Evolutionary conservation across 768 basidiomycete genomes (phyloP).

Genomic region (Panellus pusillus): DNA sequence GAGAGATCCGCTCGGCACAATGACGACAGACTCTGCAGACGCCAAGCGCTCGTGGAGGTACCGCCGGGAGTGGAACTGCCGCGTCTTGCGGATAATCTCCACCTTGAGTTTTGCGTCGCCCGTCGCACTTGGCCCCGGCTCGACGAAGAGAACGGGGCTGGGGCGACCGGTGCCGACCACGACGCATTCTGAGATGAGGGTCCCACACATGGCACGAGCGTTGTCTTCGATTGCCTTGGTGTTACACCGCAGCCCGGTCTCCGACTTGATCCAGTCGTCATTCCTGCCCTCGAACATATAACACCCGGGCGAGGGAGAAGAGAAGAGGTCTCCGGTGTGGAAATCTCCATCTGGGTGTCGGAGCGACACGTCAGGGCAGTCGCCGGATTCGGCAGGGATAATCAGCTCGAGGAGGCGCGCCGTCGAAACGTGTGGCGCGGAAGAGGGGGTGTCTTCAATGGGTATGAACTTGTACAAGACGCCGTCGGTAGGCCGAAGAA

Average conservation of each 20-base stretch:
- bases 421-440: conserved; percentile 53
- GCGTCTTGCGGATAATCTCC: conserved; percentile 71
- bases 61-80: conserved; percentile 70
- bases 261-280: conserved; percentile 86
- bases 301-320: conserved; percentile 54
- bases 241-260: conserved; percentile 76
- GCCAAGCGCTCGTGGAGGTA: conserved; percentile 81
- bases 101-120: conserved; percentile 61
- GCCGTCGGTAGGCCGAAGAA: conserved; percentile 59
- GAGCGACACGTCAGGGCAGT: conserved; percentile 64
- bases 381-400: conserved; percentile 63
- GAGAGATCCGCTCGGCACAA: conserved; percentile 64
- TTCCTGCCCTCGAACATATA: conserved; percentile 72
- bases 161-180: conserved; percentile 78
- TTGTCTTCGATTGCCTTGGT: conserved; percentile 78
- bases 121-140: conserved; percentile 49
- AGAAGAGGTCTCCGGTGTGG: conserved; percentile 83
- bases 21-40: conserved; percentile 60
- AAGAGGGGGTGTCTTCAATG: conserved; percentile 40
- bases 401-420: conserved; percentile 65
- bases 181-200: conserved; percentile 69
- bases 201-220: conserved; percentile 60
- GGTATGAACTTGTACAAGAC: conserved; percentile 70
- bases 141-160: conserved; percentile 75
- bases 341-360: conserved; percentile 67